phyloP scores from a whole-genome alignment of 176 grass and related monocot genomes.

The Zizania latifolia region DNA sequence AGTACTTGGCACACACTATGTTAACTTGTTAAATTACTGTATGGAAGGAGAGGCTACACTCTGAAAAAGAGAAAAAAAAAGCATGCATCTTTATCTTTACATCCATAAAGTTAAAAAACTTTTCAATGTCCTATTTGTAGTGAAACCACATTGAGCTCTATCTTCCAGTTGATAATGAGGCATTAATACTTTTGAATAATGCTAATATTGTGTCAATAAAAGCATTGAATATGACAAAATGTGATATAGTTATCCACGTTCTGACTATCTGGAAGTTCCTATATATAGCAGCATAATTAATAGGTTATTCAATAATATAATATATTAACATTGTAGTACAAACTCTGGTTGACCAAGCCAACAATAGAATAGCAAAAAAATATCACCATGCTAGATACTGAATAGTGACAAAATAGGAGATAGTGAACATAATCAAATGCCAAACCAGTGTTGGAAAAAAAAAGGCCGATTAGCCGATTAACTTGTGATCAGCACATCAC shows the following conservation, averaged over 20 bases:
- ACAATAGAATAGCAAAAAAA: neutral
- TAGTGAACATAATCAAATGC: neutral
- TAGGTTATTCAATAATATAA: too few species aligned
- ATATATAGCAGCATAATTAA: conserved; percentile 8
- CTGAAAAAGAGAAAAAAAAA: conserved; percentile 10
- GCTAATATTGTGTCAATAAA: neutral
- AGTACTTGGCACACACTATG: neutral
- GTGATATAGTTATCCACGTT: neutral
- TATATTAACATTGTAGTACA: neutral
- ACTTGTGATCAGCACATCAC: too few species aligned
- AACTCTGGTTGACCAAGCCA: neutral
- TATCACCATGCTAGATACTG: neutral
- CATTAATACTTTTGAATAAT: neutral
- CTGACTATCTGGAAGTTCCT: neutral
- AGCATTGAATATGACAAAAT: neutral
- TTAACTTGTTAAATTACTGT: conserved; percentile 16
- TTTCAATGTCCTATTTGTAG: conserved; percentile 5
- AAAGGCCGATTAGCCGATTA: too few species aligned
- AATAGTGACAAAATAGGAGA: neutral
- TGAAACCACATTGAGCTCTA: conserved; percentile 12
- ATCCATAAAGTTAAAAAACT: neutral
- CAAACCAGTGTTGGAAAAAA: too few species aligned
- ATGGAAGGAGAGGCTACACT: conserved; percentile 3
- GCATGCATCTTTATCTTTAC: neutral
- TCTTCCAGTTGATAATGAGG: neutral